Base-by-base conservation (phyloP, 2,329 filamentous ascomycete genomes). In the Neonectria faginata region DNA sequence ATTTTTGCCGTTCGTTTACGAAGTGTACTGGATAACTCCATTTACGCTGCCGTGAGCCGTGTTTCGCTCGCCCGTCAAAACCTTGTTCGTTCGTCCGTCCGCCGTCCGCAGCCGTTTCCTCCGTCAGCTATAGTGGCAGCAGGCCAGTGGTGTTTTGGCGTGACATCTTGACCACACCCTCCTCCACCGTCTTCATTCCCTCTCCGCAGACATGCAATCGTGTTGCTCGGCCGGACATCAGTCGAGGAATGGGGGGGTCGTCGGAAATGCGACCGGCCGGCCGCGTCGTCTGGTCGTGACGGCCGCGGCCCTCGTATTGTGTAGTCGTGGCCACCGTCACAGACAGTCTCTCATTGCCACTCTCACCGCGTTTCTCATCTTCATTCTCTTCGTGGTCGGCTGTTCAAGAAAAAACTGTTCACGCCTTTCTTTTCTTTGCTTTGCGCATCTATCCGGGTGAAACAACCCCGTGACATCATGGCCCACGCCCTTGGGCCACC, bases 181-280 rank as follows among this genome's bases (percentile, higher is more conserved):
- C 18, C 25, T 36, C 48, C 57, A 29, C 50, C 18, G 31, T n/a
- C 22, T 18, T 22, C 51, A 50, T 60, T 61, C 58, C 51, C 33
- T 50, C 22, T 36, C 41, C 42, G 36, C 25, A 56, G 47, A 61
- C 44, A 55, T 42, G 42, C 25, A 50, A 50, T 31, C 10, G 9
- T 29, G 22, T 56, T 54, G 36, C 42, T 52, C 27, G 25, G 47
- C 9, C 25, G n/a, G 27, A 50, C 10, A 50, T 56, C 36, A 36
- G 25, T 60, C 29, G 29, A 50, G 52, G 53, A 55, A 55, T 55
- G 51, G 11, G 27, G 11, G 27, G 44, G 51, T 33, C 57, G 41
- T 55, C 41, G 52, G 20, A 61, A 55, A 61, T 50, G 59, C 59
- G 45, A 57, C 59, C 59, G 41, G 16, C 50, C 29, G 39, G 8